These are phyloP conservation scores for Hamamelis virginiana DNA, from an alignment of 164 flowering plant genomes.

Conservation along the genomic window DNA sequence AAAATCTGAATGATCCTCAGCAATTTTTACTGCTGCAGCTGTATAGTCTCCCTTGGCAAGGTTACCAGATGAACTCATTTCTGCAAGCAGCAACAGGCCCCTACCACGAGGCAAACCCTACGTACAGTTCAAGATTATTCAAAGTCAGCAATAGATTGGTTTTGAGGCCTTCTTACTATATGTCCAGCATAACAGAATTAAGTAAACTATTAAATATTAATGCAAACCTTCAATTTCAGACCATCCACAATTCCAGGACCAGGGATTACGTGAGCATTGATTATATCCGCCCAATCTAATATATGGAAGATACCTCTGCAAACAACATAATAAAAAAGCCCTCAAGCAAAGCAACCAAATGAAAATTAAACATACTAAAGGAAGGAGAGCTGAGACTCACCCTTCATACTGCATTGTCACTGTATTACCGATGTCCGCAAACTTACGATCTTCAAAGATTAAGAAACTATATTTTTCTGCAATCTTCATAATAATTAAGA, in stretches of 20 bases:
- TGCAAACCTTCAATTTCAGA: slow-evolving; percentile 75
- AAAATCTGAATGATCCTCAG: slow-evolving; percentile 89
- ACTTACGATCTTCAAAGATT: slow-evolving; percentile 96
- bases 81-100: slow-evolving; percentile 89
- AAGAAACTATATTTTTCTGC: slow-evolving; percentile 89
- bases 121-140: not conserved
- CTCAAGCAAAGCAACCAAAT: not conserved
- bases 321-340: slow-evolving; percentile 3
- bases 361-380: not conserved
- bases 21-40: slow-evolving; percentile 90
- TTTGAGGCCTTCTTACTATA: not conserved
- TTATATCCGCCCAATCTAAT: slow-evolving; percentile 96
- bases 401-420: slow-evolving; percentile 99
- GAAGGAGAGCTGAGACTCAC: slow-evolving; percentile 36
- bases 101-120: slow-evolving; percentile 94
- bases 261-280: slow-evolving; percentile 89
- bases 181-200: not conserved
- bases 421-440: slow-evolving; percentile 98
- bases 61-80: slow-evolving; percentile 98
- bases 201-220: not conserved
- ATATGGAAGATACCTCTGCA: slow-evolving; percentile 82
- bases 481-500: slow-evolving; percentile 48
- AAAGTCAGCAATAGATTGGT: not conserved
- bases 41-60: slow-evolving; percentile 95
- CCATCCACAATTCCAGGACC: slow-evolving; percentile 99